phyloP scores from a whole-genome alignment of 1,284 basidiomycete species.

The Erythrobasidium hasegawianum region DNA sequence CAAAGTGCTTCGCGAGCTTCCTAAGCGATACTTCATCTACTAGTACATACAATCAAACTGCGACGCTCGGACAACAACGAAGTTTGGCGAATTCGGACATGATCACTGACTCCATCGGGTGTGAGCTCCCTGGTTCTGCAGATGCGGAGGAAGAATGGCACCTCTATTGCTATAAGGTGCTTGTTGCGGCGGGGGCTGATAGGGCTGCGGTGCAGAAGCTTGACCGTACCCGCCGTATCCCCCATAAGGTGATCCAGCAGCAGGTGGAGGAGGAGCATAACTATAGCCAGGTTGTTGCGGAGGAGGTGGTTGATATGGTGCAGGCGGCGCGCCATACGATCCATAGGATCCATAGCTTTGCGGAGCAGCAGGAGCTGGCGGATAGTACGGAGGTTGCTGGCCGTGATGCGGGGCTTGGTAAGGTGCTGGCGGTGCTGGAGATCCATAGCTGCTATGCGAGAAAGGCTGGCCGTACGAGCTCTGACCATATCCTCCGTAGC shows the following conservation, averaged over 20 bases:
- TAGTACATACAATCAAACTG: not conserved
- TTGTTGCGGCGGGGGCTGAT: not conserved
- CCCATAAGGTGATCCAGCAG: not conserved
- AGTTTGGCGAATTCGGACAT: not conserved
- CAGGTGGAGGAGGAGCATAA: constrained; percentile 12
- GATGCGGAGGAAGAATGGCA: constrained; percentile 16
- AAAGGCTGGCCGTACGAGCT: not conserved
- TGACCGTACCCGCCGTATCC: constrained; percentile 34
- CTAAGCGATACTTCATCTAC: not conserved
- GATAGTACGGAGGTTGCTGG: not conserved
- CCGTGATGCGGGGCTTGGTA: not conserved
- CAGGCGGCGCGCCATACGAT: constrained; percentile 8
- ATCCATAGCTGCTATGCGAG: constrained; percentile 1
- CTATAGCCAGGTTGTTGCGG: not conserved
- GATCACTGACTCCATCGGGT: constrained; percentile 3
- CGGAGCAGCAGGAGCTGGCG: constrained; percentile 2
- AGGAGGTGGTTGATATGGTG: constrained; percentile 15
- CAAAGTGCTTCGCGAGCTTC: not conserved
- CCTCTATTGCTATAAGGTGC: constrained; percentile 5
- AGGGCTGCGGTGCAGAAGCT: constrained; percentile 1
- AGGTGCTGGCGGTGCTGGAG: not conserved
- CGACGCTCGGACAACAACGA: not conserved
- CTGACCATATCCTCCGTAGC: constrained; percentile 22
- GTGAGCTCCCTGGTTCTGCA: constrained; percentile 9
- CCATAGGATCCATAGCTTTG: constrained; percentile 18